Base-by-base conservation (phyloP, 2,329 filamentous ascomycete species). In the Exophiala dermatitidis region DNA sequence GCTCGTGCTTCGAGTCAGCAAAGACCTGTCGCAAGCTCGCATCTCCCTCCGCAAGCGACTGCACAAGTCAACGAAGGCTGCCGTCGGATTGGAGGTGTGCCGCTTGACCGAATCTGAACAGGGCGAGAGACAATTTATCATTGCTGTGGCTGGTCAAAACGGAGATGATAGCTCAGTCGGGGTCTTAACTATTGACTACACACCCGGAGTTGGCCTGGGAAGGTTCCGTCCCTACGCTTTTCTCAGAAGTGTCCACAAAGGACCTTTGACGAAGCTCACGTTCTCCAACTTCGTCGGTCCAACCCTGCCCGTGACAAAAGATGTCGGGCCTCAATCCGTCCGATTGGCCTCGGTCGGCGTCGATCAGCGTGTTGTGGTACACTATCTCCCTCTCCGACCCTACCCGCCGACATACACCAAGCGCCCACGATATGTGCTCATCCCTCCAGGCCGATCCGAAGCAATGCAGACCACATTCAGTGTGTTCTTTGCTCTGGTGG, bases 321-420 rank as follows among this genome's bases (percentile, higher is more conserved):
- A 72, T 50, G 72, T 71, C 47, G 65, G 68, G 36, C 75, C 80
- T 10, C 78, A 83, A 62, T 81, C 81, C 64, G 73, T 94, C 61
- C 88, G 87, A 63, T 79, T 95, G 2, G 90, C 88, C 31, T 90
- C 86, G 44, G 85, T 88, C 38, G 89, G 86, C 46, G 83, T 94
- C 62, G 85, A 83, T 56, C 90, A 90, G 67, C 87, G 83, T 0
- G 81, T 90, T 38, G 82, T 86, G 31, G 83, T 95, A 29, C 88
- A 95, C 69, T 85, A 82, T 37, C 83, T 95, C 58, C 83, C 88
- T 0, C 77, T 95, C 4, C 67, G 71, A 3, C 71, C 73, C 5
- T 53, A 49, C 36, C 62, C 68, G 2, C 59, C 65, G n/a, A 73
- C 74, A 6, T 63, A 72, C 26, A 70, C 79, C 0, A 73, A 72